Conservation (phyloP, 1,139 yeast genomes). For the Magnusiomyces tetraspermus region DNA sequence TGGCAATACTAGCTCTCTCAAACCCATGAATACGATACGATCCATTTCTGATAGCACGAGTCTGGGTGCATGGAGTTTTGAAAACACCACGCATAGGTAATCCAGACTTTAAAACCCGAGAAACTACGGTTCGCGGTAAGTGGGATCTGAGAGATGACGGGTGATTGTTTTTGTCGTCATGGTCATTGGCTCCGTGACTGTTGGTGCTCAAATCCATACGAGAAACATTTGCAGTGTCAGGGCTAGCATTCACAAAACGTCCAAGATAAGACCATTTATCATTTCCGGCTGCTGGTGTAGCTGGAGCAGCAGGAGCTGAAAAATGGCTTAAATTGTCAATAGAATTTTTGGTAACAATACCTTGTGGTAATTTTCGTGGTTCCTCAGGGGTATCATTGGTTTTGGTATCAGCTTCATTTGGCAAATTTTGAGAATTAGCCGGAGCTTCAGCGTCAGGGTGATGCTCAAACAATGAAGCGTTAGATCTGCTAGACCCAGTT, state of each 20-base stretch:
- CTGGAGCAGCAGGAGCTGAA: too few relatives aligned
- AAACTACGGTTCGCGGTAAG: too few relatives aligned
- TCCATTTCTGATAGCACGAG: neutral
- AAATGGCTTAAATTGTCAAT: neutral
- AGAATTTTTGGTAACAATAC: neutral
- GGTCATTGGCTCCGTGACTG: neutral
- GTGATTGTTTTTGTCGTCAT: neutral
- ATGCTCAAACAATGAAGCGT: neutral
- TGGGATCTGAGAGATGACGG: too few relatives aligned
- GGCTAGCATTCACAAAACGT: neutral
- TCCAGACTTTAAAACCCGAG: neutral
- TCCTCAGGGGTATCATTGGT: neutral
- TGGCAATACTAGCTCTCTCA: neutral
- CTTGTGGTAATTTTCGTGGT: too few relatives aligned
- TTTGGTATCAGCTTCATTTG: neutral
- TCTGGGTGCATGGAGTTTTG: neutral
- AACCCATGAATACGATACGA: neutral
- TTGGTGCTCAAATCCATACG: neutral
- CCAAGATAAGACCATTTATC: neutral
- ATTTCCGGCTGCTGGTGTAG: neutral
- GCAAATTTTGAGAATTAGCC: neutral
- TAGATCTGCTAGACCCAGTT: neutral
- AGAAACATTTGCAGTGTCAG: neutral
- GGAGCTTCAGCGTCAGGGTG: neutral
- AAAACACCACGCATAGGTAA: neutral